Evolutionary conservation across 2,329 filamentous ascomycete species (phyloP).

Genomic region (Teratosphaeria viscida): DNA sequence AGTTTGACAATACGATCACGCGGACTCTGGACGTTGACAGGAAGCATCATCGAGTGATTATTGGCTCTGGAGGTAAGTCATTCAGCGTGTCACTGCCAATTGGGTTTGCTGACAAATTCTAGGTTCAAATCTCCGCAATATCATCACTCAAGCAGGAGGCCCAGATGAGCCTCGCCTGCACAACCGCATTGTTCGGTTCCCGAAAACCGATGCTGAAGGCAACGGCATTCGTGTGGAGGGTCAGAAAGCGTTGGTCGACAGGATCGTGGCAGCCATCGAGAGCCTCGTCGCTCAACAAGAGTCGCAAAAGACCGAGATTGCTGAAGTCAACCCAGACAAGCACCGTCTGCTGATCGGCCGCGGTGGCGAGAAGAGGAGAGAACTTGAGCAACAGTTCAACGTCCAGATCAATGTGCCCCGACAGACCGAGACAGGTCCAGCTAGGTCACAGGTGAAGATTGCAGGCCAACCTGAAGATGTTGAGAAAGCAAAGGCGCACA

Average conservation of each 20-base stretch:
- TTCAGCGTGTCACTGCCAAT: constrained; percentile 2
- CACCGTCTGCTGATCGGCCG: constrained; percentile 86
- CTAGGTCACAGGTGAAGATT: constrained; percentile 76
- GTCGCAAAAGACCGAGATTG: constrained; percentile 63
- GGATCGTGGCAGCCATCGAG: constrained; percentile 73
- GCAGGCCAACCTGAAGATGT: constrained; percentile 69
- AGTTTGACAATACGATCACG: constrained; percentile 83
- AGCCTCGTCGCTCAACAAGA: constrained; percentile 73
- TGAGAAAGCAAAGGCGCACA: constrained; percentile 76
- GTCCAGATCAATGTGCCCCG: constrained; percentile 85
- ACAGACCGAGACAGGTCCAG: constrained; percentile 57
- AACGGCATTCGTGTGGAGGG: constrained; percentile 84
- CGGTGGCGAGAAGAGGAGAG: constrained; percentile 75
- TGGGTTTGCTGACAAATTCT: constrained; percentile 28
- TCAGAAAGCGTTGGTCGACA: constrained; percentile 71
- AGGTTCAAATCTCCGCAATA: constrained; percentile 77
- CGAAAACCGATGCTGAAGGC: constrained; percentile 68
- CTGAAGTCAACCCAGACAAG: constrained; percentile 82
- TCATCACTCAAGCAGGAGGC: constrained; percentile 80
- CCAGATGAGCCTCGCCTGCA: constrained; percentile 75
- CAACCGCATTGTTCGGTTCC: constrained; percentile 88
- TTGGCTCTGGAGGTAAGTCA: constrained; percentile 67
- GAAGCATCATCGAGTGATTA: constrained; percentile 83
- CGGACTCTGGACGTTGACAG: constrained; percentile 83
- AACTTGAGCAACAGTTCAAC: constrained; percentile 75